Evolutionary conservation across 768 basidiomycete genomes (phyloP).

Genomic region (Sutorius australiensis): DNA sequence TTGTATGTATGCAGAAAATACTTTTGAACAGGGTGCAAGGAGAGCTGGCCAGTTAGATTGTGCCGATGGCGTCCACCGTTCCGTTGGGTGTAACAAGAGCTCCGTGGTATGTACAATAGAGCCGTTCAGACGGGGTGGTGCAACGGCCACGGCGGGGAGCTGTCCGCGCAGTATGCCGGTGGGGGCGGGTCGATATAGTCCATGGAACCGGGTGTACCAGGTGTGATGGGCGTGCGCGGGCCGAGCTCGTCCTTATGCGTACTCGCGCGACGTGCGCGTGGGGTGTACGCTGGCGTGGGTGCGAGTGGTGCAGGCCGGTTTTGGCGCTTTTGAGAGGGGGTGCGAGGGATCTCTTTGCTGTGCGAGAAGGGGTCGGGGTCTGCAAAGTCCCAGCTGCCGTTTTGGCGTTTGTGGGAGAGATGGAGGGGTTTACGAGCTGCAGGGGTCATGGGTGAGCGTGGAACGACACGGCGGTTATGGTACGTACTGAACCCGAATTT

Average conservation of each 20-base stretch:
- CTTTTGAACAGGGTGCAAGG: not conserved
- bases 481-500: conserved; percentile 28
- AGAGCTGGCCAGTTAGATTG: conserved; percentile 2
- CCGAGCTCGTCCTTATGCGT: conserved; percentile 20
- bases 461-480: not conserved
- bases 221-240: conserved; percentile 17
- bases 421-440: conserved; percentile 26
- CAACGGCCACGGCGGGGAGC: not conserved
- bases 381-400: conserved; percentile 31
- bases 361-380: conserved; percentile 23
- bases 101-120: conserved; percentile 2
- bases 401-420: conserved; percentile 15
- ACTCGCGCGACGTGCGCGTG: conserved; percentile 15
- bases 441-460: not conserved
- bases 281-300: not conserved
- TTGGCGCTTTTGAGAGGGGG: conserved; percentile 3
- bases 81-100: not conserved
- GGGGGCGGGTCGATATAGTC: conserved; percentile 25
- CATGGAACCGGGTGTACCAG: not conserved
- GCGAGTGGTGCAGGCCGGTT: conserved; percentile 14
- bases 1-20: not conserved
- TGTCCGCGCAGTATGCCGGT: conserved; percentile 24
- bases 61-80: not conserved
- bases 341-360: not conserved
- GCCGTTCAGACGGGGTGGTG: not conserved